Evolutionary conservation across 2,329 filamentous ascomycete species (phyloP), one percentile per base, ranked within the genome.

Genomic region (Didymella arachidicola): DNA sequence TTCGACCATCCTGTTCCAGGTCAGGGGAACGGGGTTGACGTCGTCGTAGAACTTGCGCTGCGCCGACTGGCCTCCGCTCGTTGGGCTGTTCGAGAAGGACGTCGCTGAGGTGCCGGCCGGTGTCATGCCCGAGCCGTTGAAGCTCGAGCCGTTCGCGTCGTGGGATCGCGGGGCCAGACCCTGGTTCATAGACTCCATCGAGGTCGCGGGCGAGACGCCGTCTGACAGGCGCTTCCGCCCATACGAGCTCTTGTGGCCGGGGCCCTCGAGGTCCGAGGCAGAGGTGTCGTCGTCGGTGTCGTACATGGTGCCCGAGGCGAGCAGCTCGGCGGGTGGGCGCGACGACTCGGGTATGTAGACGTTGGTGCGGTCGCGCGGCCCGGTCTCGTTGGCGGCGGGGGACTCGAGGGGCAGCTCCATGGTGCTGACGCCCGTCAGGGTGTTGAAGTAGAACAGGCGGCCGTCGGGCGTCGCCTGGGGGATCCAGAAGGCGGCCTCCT

Each of bases 401-500:
- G 94, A 94, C 76, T 99, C 95, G 26, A 99, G 83, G 1, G 95
- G 95, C 60, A 99, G 81, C 75, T 99, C 95, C 87, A 93, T 95
- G 63, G 91, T 96, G 73, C 91, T 96, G 72, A 96, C 92, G 54
- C 94, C 93, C 0, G 95, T 99, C 80, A 97, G 88, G 62, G 94
- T 98, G 78, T 99, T 99, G 84, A 96, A 98, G 80, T 98, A 99
- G 79, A 96, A 99, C 25, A 99, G 80, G 56, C 93, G 86, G 53
- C 95, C 95, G 75, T 98, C 93, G 1, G 92, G 87, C 0, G 95
- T 99, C 14, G 93, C 95, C 80, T 99, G 95, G 18, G 95, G 95
- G 67, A 99, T 97, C 95, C 95, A 99, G 75, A 96, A 99, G 65
- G 96, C 94, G 44, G 94, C 93, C 75, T 94, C 89, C 68, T 95